A percentile compares a stretch with the other conserved stretches of the same genome.
These are phyloP conservation scores for Boletus vinaceobasis DNA, from an alignment of 768 basidiomycete species.

Conservation along the genomic window DNA sequence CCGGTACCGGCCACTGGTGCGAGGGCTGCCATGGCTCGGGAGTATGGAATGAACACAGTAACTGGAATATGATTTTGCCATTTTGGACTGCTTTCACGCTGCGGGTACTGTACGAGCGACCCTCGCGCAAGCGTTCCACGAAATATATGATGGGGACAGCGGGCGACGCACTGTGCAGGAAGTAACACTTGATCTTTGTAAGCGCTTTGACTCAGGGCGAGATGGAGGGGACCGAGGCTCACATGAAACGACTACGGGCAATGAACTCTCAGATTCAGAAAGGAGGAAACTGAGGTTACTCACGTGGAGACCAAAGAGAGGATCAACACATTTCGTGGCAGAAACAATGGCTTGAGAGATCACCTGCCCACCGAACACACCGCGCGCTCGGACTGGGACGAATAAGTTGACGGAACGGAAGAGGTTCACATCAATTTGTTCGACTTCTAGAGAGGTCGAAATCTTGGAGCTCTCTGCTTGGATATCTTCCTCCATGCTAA, in stretches of 20 bases:
- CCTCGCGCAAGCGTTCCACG: constrained; percentile 73
- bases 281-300: constrained; percentile 27
- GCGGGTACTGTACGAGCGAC: constrained; percentile 69
- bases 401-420: constrained; percentile 76
- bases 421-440: constrained; percentile 70
- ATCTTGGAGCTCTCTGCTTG: constrained; percentile 67
- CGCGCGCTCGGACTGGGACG: constrained; percentile 58
- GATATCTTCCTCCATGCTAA: constrained; percentile 37
- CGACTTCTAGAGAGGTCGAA: constrained; percentile 72
- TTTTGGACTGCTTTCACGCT: constrained; percentile 56
- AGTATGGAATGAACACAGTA: constrained; percentile 79
- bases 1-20: constrained; percentile 68
- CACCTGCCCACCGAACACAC: constrained; percentile 88
- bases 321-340: constrained; percentile 70
- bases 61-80: constrained; percentile 53
- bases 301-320: constrained; percentile 68
- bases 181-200: constrained; percentile 61
- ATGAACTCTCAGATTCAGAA: neutral
- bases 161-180: constrained; percentile 70
- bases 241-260: constrained; percentile 64
- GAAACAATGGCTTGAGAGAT: constrained; percentile 84
- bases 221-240: constrained; percentile 23
- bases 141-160: constrained; percentile 73
- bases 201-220: neutral
- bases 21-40: constrained; percentile 74